phyloP scores from a whole-genome alignment of 441 rosid species.

The Populus hybrid region DNA sequence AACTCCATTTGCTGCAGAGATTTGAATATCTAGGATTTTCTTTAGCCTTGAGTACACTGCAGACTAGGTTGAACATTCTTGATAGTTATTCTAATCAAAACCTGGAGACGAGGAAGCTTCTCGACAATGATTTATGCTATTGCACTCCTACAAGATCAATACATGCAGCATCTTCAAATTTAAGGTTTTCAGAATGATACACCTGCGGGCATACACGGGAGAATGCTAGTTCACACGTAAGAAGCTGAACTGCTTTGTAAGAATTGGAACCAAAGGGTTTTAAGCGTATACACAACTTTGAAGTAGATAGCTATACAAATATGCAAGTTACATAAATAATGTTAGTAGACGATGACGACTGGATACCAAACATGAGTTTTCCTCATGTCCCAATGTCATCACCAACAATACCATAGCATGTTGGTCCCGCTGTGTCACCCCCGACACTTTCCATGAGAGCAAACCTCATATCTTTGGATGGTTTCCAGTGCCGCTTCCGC shows the following conservation, averaged over 20 bases:
- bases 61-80: not conserved
- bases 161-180: not conserved
- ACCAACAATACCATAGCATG: constrained; percentile 20
- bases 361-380: not conserved
- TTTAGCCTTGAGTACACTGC: too few species aligned
- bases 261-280: not conserved
- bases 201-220: too few species aligned
- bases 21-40: too few species aligned
- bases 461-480: constrained; percentile 46
- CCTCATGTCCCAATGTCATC: constrained; percentile 2
- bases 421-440: not conserved
- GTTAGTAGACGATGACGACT: not conserved
- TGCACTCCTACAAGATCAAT: not conserved
- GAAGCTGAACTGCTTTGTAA: not conserved
- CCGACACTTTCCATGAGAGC: constrained; percentile 41
- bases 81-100: not conserved
- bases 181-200: not conserved
- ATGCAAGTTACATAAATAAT: not conserved
- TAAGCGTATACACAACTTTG: too few species aligned
- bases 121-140: not conserved
- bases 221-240: too few species aligned
- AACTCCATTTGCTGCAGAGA: too few species aligned
- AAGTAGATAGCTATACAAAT: constrained; percentile 3
- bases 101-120: not conserved
- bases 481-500: constrained; percentile 70